Evolutionary conservation across 1,284 basidiomycete genomes (phyloP).

Genomic region (Cryptococcus wingfieldii): DNA sequence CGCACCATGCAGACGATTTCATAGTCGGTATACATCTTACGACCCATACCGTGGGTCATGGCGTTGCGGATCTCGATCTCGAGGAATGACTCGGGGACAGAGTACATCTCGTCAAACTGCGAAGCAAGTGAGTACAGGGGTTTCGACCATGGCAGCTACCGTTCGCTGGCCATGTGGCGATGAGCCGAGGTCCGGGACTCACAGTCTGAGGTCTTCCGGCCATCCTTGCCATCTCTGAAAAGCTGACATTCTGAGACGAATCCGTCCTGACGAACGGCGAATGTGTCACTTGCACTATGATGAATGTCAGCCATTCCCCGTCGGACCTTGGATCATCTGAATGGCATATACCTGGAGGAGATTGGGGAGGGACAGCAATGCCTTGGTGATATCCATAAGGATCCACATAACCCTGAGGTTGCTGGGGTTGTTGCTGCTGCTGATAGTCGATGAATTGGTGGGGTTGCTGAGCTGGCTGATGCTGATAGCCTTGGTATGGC

Average conservation of each 20-base stretch:
- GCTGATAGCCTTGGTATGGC: constrained; percentile 2
- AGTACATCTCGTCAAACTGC: constrained; percentile 97
- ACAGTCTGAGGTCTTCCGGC: constrained; percentile 75
- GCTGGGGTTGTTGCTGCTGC: constrained; percentile 3
- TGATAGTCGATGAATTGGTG: constrained; percentile 4
- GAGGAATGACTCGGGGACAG: constrained; percentile 91
- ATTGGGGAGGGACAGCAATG: neutral
- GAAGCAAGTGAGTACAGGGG: constrained; percentile 13
- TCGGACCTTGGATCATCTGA: neutral
- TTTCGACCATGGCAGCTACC: neutral
- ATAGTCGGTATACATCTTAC: constrained; percentile 99
- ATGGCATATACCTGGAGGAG: neutral
- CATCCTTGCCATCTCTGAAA: constrained; percentile 64
- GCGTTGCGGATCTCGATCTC: constrained; percentile 98
- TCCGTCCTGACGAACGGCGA: constrained; percentile 68
- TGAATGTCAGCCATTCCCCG: neutral
- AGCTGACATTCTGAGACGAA: constrained; percentile 51
- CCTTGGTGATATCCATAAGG: constrained; percentile 3
- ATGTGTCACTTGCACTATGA: constrained; percentile 43
- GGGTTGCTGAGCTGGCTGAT: neutral
- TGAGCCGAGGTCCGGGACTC: constrained; percentile 46
- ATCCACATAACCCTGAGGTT: neutral
- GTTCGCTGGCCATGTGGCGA: neutral
- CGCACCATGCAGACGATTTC: constrained; percentile 93
- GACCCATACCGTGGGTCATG: constrained; percentile 91